phyloP scores from a whole-genome alignment of 2,329 filamentous ascomycete species.

The Aspergillus phoenicis region DNA sequence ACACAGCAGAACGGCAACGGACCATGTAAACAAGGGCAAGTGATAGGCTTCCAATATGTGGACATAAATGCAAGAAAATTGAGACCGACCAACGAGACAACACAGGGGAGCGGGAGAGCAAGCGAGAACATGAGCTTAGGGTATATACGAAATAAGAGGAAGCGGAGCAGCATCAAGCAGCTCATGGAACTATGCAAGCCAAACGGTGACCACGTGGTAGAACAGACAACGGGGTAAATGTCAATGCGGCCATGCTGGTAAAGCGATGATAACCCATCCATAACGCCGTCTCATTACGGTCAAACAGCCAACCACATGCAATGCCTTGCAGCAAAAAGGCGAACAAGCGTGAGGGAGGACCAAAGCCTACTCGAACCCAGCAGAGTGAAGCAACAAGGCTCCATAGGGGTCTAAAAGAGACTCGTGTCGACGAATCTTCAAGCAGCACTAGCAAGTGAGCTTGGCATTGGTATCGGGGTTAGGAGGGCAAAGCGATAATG shows the following conservation, averaged over 20 bases:
- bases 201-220: background rate
- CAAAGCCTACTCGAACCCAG: background rate
- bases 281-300: conserved; percentile 20
- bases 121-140: conserved; percentile 9
- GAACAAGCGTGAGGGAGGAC: background rate
- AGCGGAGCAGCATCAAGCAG: conserved; percentile 12
- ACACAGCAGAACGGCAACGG: background rate
- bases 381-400: background rate
- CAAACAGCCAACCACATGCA: conserved; percentile 8
- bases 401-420: background rate
- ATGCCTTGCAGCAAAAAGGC: conserved; percentile 3
- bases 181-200: conserved; percentile 7
- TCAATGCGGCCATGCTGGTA: conserved; percentile 8
- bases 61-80: conserved; percentile 1
- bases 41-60: background rate
- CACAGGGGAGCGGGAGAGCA: background rate
- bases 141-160: conserved; percentile 14
- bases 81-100: conserved; percentile 2
- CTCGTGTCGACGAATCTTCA: background rate
- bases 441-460: background rate
- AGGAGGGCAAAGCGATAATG: background rate
- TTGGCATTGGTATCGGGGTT: background rate
- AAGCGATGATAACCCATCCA: conserved; percentile 16
- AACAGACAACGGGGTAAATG: background rate
- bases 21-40: background rate